Evolutionary conservation across 2,329 filamentous ascomycete genomes (phyloP).

Genomic region (Drechslerella stenobrocha): DNA sequence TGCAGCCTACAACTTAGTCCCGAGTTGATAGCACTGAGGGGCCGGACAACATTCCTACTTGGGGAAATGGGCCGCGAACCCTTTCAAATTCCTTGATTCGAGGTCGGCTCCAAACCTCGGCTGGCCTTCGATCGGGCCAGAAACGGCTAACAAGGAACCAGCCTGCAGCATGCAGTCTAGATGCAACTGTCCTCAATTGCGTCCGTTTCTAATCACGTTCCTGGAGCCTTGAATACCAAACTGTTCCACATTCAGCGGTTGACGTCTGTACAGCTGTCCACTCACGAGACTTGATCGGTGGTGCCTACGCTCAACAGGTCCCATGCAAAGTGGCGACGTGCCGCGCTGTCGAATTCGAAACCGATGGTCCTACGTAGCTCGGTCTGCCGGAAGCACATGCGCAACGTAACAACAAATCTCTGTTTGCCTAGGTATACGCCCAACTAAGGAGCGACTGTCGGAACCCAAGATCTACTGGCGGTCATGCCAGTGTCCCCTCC

Average conservation of each 20-base stretch:
- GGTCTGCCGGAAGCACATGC: constrained; percentile 41
- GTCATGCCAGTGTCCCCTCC: too few relatives aligned
- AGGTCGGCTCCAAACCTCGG: background rate
- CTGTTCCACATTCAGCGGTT: constrained; percentile 1
- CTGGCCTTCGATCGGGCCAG: constrained; percentile 5
- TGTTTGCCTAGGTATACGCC: too few relatives aligned
- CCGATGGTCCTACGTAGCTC: background rate
- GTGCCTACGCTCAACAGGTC: too few relatives aligned
- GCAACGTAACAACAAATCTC: too few relatives aligned
- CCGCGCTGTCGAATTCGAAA: background rate
- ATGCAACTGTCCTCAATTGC: background rate
- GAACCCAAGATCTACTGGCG: too few relatives aligned
- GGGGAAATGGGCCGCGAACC: constrained; percentile 22
- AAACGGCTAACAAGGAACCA: constrained; percentile 15
- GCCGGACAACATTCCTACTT: constrained; percentile 33
- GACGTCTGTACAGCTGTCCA: constrained; percentile 3
- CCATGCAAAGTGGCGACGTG: background rate
- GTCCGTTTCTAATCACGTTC: too few relatives aligned
- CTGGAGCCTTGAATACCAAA: background rate
- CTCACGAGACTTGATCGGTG: too few relatives aligned
- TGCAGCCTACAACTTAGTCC: constrained; percentile 7
- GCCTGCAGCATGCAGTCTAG: background rate
- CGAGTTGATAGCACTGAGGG: constrained; percentile 9
- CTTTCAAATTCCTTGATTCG: background rate
- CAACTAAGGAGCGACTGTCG: too few relatives aligned